Evolutionary conservation across 129 eudicot species (phyloP).

Genomic region (Lactuca saligna): DNA sequence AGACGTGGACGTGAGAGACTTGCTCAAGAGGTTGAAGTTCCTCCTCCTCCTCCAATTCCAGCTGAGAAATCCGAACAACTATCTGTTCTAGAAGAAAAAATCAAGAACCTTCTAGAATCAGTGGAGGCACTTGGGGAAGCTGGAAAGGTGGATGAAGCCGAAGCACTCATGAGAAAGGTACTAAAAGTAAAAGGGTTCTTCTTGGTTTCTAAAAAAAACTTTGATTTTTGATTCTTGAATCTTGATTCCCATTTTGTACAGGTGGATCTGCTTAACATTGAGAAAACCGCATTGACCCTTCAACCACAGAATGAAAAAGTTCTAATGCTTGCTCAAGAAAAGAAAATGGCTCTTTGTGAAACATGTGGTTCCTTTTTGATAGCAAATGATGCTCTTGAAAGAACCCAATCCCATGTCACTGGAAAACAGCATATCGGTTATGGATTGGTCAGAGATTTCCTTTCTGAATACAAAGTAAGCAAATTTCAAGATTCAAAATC

Average conservation of each 20-base stretch:
- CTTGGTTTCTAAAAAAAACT: neutral
- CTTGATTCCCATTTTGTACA: conserved; percentile 25
- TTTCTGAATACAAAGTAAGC: conserved; percentile 68
- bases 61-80: conserved; percentile 89
- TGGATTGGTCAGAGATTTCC: conserved; percentile 86
- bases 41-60: conserved; percentile 80
- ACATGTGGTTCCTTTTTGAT: conserved; percentile 91
- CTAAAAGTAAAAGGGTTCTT: conserved; percentile 12
- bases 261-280: conserved; percentile 89
- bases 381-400: conserved; percentile 92
- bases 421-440: conserved; percentile 98
- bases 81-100: conserved; percentile 83
- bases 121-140: conserved; percentile 98
- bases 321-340: conserved; percentile 86
- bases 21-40: conserved; percentile 78
- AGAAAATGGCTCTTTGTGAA: conserved; percentile 98
- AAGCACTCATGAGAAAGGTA: conserved; percentile 99
- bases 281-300: conserved; percentile 72
- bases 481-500: no score
- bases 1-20: conserved; percentile 99
- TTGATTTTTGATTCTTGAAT: neutral
- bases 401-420: conserved; percentile 95
- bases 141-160: conserved; percentile 99
- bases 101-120: conserved; percentile 87
- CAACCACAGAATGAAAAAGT: conserved; percentile 67